These are phyloP conservation scores for Podospora tetraspora DNA, from an alignment of 495 filamentous ascomycete species.

Conservation along the genomic window DNA sequence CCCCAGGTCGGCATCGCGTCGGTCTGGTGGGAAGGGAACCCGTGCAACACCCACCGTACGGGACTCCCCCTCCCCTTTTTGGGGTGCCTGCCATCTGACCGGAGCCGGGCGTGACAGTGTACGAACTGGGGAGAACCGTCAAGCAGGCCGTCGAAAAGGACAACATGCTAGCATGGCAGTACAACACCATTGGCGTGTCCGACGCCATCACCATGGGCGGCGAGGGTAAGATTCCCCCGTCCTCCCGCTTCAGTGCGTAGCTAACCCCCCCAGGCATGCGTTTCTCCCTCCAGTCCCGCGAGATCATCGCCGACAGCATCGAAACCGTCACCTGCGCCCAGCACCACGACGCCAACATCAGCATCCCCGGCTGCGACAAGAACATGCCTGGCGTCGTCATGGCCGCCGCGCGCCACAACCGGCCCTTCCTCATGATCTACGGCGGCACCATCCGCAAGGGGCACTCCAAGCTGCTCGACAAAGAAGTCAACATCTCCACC, in stretches of 20 bases:
- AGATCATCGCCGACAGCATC: constrained; percentile 92
- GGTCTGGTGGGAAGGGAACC: constrained; percentile 98
- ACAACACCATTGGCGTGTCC: constrained; percentile 89
- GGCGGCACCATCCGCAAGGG: constrained; percentile 88
- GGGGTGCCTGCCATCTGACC: not conserved
- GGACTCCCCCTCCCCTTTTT: not conserved
- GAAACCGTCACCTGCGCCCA: constrained; percentile 87
- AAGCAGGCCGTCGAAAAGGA: constrained; percentile 77
- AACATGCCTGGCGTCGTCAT: constrained; percentile 87
- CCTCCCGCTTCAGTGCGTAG: too few species aligned
- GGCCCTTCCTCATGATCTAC: constrained; percentile 72
- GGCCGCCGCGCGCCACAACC: constrained; percentile 77
- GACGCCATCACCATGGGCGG: constrained; percentile 97
- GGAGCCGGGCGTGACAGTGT: constrained; percentile 46
- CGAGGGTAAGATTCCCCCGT: constrained; percentile 56
- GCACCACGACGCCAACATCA: constrained; percentile 89
- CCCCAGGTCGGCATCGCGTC: constrained; percentile 86
- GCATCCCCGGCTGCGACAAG: constrained; percentile 96
- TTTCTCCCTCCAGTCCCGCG: constrained; percentile 90
- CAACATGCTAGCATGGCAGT: constrained; percentile 87
- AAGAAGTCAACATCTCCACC: constrained; percentile 80
- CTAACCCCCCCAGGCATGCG: constrained; percentile 69
- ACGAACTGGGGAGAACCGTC: constrained; percentile 84
- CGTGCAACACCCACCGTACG: constrained; percentile 53
- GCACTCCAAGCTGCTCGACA: constrained; percentile 69